Evolutionary conservation across 371 early-diverging fungal species (phyloP).

Genomic region (Mortierella sp.): DNA sequence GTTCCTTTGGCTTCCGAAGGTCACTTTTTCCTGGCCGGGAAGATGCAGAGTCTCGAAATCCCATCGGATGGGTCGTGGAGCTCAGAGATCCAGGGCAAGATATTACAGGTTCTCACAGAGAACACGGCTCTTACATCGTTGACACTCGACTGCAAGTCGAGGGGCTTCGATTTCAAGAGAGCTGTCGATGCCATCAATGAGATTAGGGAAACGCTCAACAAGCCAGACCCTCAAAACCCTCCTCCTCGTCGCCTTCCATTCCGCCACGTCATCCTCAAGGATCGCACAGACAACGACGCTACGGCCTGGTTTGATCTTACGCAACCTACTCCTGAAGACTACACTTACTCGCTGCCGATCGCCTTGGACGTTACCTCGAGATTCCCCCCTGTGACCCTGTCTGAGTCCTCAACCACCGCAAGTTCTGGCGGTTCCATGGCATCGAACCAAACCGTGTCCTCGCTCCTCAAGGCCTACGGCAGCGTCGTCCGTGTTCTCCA

Average conservation of each 20-base stretch:
- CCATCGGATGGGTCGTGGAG: not conserved
- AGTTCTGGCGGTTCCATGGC: no score
- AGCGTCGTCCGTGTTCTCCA: not conserved
- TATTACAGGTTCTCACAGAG: not conserved
- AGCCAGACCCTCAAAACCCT: not conserved
- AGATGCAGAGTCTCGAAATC: not conserved
- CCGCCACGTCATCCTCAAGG: not conserved
- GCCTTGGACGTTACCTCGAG: not conserved
- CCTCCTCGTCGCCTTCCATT: not conserved
- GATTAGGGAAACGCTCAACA: not conserved
- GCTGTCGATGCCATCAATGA: not conserved
- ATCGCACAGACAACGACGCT: not conserved
- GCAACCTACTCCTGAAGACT: not conserved
- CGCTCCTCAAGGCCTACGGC: not conserved
- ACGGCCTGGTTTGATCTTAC: not conserved
- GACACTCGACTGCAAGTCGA: not conserved
- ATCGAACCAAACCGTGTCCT: no score
- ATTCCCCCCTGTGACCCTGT: not conserved
- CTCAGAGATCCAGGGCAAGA: not conserved
- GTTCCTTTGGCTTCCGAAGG: not conserved
- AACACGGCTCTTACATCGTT: not conserved
- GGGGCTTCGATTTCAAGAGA: not conserved
- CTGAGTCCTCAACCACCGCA: no score
- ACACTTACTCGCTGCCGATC: no score
- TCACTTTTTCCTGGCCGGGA: not conserved